Base-by-base conservation (phyloP, 2,329 filamentous ascomycete species). In the Fusarium papillatum region DNA sequence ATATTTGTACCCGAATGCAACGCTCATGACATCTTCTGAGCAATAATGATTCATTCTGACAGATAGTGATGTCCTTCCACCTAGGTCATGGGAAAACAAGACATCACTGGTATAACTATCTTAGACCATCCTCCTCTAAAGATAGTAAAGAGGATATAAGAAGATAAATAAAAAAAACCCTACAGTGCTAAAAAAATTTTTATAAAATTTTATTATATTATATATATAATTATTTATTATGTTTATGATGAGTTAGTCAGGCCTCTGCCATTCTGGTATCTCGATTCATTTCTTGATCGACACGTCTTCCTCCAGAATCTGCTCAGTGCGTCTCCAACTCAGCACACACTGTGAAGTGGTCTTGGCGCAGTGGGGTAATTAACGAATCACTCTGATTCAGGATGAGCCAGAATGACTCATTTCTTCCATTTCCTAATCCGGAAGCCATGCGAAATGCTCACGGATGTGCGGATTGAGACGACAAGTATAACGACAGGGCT, bases 381-480 rank as follows among this genome's bases (percentile, higher is more conserved):
- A 29, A 29, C 26, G 8, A 39, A 26, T 63, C 34, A 36, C 53
- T 46, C 46, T 66, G 66, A 78, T 60, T 68, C 73, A 77, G 69
- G 31, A 76, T 82, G 81, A 82, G 76, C 77, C 70, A 82, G 72
- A 82, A 81, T 83, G 82, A 83, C 66, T 83, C 82, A 83, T 82
- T 79, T 68, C 57, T 68, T 39, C 19, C 41, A 53, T 62, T 72
- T 75, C 78, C 43, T 71, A 53, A 74, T 71, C 36, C 50, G 26
- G 26, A 29, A 29, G 26, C 26, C 26, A 29, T 29, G 26, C 26
- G 26, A 29, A 29, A 29, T 29, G 26, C 26, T 29, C 26, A 29
- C 26, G 26, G 26, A 29, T 29, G 26, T 29, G 26, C 26, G 26
- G 26, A 29, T 29, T 29, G 36, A 59, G n/a, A 60, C 16, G 14